phyloP scores from a whole-genome alignment of 345 rosid genomes.

The Eucalyptus erythrocorys region DNA sequence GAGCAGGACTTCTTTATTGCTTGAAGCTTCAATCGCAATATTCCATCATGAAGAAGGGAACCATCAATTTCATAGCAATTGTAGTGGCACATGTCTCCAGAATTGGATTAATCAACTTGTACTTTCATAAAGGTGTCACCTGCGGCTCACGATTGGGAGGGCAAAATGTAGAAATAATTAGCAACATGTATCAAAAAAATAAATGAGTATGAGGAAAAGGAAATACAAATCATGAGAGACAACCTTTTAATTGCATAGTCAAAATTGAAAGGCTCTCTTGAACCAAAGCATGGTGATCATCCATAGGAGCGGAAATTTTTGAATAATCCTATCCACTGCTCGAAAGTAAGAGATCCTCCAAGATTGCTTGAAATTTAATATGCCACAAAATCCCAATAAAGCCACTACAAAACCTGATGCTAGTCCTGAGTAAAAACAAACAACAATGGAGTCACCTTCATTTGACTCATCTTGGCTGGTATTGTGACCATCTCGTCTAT shows the following conservation, averaged over 20 bases:
- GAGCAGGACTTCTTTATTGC: background rate
- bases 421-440: background rate
- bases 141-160: no score
- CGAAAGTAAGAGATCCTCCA: rapidly evolving
- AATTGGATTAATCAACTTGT: no score
- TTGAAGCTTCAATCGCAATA: background rate
- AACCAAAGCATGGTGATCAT: background rate
- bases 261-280: rapidly evolving
- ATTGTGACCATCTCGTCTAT: rapidly evolving
- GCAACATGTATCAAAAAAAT: background rate
- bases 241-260: no score
- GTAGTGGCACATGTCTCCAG: no score
- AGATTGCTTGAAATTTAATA: rapidly evolving
- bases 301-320: background rate
- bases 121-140: no score
- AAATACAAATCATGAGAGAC: no score
- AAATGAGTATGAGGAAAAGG: background rate
- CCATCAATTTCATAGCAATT: rapidly evolving
- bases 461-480: rapidly evolving
- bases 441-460: rapidly evolving
- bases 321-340: rapidly evolving
- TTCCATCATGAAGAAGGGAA: background rate
- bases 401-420: rapidly evolving
- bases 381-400: background rate
- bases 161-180: no score